Base-by-base conservation (phyloP, 768 basidiomycete genomes). In the Leccinum ochraceum region DNA sequence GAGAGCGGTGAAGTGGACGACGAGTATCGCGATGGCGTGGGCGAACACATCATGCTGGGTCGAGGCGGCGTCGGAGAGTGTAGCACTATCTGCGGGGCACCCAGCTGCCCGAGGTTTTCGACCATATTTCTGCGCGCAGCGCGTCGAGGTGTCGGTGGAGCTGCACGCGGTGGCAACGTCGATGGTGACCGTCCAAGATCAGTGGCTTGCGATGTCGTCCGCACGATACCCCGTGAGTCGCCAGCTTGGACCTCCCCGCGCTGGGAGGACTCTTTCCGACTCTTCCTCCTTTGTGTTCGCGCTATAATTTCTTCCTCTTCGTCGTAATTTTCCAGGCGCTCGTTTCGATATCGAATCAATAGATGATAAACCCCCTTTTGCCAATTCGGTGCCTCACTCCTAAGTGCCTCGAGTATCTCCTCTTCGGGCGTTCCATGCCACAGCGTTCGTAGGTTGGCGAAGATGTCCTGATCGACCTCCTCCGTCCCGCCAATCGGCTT, bases 351-450 rank as follows among this genome's bases (percentile, higher is more conserved):
- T 63, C 86, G 86, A 57, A 89, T 80, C n/a, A 99, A 81, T 5
- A 98, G 77, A 69, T 92, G 88, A 74, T 99, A 99, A 53, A 98
- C 91, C 0, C 92, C 93, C 76, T 99, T 98, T 73, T 98, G 94
- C 91, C 94, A 95, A 30, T 90, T 95, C 54, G 86, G 86, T 58
- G 87, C 85, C 55, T 77, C 67, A 67, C 81, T 86, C 69, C 76
- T 80, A 67, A 99, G 78, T 56, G 83, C 86, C 53, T 83, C 80
- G 53, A 87, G 79, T 57, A 98, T 86, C 32, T 89, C 86, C 10
- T 83, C 81, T 57, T 95, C 92, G 3, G 86, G 76, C 1, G 86
- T 84, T 9, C 85, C 91, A 59, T 89, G 86, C 95, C 95, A 99
- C n/a, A 99, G 80, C 4, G 94, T 95, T 65, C 85, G 86, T 26